phyloP scores from a whole-genome alignment of 169 alveolate genomes.

The Plasmodium billcollinsi region DNA sequence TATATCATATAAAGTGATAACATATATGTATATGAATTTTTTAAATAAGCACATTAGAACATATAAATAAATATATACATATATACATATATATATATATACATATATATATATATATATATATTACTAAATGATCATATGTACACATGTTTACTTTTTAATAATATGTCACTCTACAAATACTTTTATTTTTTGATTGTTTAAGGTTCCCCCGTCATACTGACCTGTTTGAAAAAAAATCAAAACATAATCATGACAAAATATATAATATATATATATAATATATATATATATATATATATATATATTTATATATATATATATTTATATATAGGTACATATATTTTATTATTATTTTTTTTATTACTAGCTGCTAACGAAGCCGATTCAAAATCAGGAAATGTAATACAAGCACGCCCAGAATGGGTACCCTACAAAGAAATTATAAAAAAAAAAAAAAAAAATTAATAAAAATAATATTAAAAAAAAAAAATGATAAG shows the following conservation, averaged over 20 bases:
- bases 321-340: not conserved
- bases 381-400: conserved; percentile 59
- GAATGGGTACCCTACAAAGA: conserved; percentile 62
- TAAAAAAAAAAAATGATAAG: conserved; percentile 7
- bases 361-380: conserved; percentile 67
- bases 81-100: too few relatives aligned
- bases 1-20: too few relatives aligned
- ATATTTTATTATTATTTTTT: not conserved
- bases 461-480: not conserved
- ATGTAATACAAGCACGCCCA: conserved; percentile 66
- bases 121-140: too few relatives aligned
- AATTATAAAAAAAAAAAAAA: conserved; percentile 12
- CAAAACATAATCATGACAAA: conserved; percentile 1
- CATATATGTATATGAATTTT: too few relatives aligned
- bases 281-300: conserved; percentile 3
- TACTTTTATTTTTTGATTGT: conserved; percentile 65
- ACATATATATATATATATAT: conserved; percentile 1
- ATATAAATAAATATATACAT: too few relatives aligned
- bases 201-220: conserved; percentile 70
- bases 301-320: not conserved
- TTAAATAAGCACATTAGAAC: too few relatives aligned
- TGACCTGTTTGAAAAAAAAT: conserved; percentile 39
- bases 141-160: conserved; percentile 10
- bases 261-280: not conserved
- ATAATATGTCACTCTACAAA: conserved; percentile 46